A percentile compares a stretch with the other conserved stretches of the same genome.
These are phyloP conservation scores for Rhizopogon sp. DNA, from an alignment of 768 basidiomycete species.

Conservation along the genomic window DNA sequence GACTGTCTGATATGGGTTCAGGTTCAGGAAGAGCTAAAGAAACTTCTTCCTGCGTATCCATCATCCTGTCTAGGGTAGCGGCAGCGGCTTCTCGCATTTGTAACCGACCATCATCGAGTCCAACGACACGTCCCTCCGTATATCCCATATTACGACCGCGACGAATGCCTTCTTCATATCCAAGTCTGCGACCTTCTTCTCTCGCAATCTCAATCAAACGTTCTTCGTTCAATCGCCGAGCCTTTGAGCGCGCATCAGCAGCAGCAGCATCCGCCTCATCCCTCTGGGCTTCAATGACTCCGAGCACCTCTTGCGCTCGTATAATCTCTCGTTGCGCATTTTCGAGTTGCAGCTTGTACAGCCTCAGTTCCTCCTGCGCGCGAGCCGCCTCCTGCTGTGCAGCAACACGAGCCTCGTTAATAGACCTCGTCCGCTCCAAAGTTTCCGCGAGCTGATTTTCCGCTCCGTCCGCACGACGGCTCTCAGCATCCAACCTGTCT, in stretches of 20 bases:
- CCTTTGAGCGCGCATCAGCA: conserved; percentile 37
- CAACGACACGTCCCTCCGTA: conserved; percentile 19
- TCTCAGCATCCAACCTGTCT: conserved; percentile 34
- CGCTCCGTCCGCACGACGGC: conserved; percentile 29
- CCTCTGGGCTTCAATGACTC: conserved; percentile 42
- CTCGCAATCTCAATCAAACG: conserved; percentile 43
- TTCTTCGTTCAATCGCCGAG: conserved; percentile 42
- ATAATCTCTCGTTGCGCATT: conserved; percentile 56
- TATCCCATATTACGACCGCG: conserved; percentile 27
- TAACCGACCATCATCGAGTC: conserved; percentile 7
- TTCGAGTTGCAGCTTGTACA: conserved; percentile 56
- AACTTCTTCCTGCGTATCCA: conserved; percentile 12
- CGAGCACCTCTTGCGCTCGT: conserved; percentile 48
- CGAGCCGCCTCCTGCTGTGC: conserved; percentile 25
- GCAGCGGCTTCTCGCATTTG: conserved; percentile 16
- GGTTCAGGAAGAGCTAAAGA: conserved; percentile 11
- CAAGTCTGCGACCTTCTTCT: conserved; percentile 49
- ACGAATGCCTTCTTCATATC: conserved; percentile 47
- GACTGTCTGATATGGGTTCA: conserved; percentile 7
- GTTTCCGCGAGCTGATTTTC: conserved; percentile 29
- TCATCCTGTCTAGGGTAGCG: conserved; percentile 16
- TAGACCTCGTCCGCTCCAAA: conserved; percentile 20
- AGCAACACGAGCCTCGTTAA: conserved; percentile 26
- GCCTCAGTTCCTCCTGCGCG: conserved; percentile 42
- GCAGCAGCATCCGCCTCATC: conserved; percentile 46